A percentile compares a stretch with the other conserved stretches of the same genome.
Conservation (phyloP, 495 filamentous ascomycete species). For the Evernia prunastri region DNA sequence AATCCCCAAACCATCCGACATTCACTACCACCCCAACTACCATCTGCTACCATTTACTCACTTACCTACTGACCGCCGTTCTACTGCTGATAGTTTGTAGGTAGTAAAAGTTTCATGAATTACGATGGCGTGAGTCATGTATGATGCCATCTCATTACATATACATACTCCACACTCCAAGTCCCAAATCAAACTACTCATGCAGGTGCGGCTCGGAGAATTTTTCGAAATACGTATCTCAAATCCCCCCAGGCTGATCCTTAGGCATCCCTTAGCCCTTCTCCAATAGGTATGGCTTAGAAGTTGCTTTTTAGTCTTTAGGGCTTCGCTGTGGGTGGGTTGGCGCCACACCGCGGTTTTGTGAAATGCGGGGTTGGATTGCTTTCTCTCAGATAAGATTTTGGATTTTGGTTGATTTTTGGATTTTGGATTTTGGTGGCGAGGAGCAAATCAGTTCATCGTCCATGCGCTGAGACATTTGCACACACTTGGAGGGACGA, state of each 20-base stretch:
- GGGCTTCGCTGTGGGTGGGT: neutral
- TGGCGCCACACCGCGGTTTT: neutral
- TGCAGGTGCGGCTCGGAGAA: constrained; percentile 13
- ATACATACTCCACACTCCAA: neutral
- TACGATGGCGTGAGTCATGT: neutral
- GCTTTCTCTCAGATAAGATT: constrained; percentile 1
- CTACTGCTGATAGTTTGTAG: neutral
- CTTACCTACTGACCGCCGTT: neutral
- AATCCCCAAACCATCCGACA: neutral
- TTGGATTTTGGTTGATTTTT: too few species aligned
- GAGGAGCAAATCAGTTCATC: too few species aligned
- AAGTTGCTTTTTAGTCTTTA: constrained; percentile 4
- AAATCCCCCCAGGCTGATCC: neutral
- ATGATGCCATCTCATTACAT: neutral
- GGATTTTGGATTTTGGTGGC: too few species aligned
- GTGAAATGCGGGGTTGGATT: constrained; percentile 1
- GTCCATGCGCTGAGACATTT: neutral
- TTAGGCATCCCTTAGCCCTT: neutral
- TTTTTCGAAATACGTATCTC: neutral
- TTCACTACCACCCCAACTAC: neutral
- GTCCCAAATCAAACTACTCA: neutral
- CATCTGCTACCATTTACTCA: neutral
- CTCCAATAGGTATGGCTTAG: too few species aligned
- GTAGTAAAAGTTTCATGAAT: neutral
- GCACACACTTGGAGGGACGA: too few species aligned